These are phyloP conservation scores for Begonia masoniana DNA, from an alignment of 306 rosid species.

Conservation along the genomic window DNA sequence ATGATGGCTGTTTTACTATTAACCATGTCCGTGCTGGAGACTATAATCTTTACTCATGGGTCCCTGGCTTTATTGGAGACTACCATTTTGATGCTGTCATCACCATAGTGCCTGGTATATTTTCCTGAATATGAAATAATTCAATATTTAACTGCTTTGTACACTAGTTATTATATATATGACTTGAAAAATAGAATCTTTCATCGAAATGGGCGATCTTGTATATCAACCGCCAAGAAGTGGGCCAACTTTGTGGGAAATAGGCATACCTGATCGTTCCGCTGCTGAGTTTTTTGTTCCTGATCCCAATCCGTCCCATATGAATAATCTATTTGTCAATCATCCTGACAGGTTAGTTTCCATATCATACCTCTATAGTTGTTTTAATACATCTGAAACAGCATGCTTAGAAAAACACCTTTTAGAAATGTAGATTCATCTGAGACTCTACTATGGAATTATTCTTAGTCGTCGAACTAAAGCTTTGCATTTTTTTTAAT, in stretches of 20 bases:
- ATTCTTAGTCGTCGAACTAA: neutral
- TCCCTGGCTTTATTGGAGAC: conserved; percentile 83
- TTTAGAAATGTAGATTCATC: too few relatives aligned
- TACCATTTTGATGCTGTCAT: conserved; percentile 40
- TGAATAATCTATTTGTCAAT: conserved; percentile 55
- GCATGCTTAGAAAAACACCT: too few relatives aligned
- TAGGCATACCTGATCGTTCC: conserved; percentile 81
- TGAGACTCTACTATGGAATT: neutral
- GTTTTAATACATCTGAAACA: neutral
- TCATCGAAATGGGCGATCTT: conserved; percentile 46
- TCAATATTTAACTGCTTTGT: neutral
- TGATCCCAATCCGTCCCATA: conserved; percentile 61
- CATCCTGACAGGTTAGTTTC: conserved; percentile 75
- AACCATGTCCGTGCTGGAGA: conserved; percentile 43
- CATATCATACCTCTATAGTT: neutral
- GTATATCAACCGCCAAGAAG: conserved; percentile 73
- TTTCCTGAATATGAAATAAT: conserved; percentile 1
- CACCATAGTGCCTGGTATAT: conserved; percentile 46
- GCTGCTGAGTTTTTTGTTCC: conserved; percentile 90
- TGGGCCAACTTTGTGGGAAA: conserved; percentile 96
- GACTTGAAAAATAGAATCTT: conserved; percentile 33
- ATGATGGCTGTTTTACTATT: conserved; percentile 55
- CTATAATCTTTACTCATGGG: conserved; percentile 85
- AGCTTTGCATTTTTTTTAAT: neutral
- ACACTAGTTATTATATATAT: neutral